Percentiles rank a stretch among this genome's conserved stretches.
These are phyloP conservation scores for Wickerhamiella musiphila DNA, from an alignment of 805 yeast genomes.

Conservation along the genomic window DNA sequence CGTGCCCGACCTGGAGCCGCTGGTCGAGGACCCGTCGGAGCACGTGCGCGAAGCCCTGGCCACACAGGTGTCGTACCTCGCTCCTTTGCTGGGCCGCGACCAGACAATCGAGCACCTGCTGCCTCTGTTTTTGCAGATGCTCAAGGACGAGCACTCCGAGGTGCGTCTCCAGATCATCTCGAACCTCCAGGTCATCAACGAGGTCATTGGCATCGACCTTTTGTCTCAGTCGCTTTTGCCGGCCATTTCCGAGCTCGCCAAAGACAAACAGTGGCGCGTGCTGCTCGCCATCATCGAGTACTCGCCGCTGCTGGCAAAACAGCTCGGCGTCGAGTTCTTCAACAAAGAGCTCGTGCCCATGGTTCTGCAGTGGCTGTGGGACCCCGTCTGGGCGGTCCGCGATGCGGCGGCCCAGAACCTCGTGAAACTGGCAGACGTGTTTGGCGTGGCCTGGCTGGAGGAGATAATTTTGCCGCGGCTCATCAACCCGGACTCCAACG, in stretches of 20 bases:
- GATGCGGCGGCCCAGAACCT: slow-evolving; percentile 87
- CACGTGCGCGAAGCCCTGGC: slow-evolving; percentile 88
- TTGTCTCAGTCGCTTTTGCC: slow-evolving; percentile 80
- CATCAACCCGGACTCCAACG: slow-evolving; percentile 33
- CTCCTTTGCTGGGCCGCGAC: slow-evolving; percentile 73
- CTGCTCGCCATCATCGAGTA: slow-evolving; percentile 92
- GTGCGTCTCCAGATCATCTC: slow-evolving; percentile 89
- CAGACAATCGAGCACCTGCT: slow-evolving; percentile 63
- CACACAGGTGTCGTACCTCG: slow-evolving; percentile 66
- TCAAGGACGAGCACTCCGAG: slow-evolving; percentile 92
- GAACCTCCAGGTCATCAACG: slow-evolving; percentile 78
- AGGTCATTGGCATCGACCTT: slow-evolving; percentile 80
- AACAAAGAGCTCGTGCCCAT: slow-evolving; percentile 79
- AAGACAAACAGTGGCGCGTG: slow-evolving; percentile 95
- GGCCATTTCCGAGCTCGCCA: slow-evolving; percentile 89
- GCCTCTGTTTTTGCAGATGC: slow-evolving; percentile 82
- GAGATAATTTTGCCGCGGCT: slow-evolving; percentile 65
- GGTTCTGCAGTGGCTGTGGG: slow-evolving; percentile 98
- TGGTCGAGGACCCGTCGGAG: slow-evolving; percentile 84
- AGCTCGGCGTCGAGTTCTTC: slow-evolving; percentile 82
- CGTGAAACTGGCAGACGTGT: slow-evolving; percentile 61
- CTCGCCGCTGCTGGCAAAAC: slow-evolving; percentile 85
- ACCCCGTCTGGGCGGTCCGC: slow-evolving; percentile 87
- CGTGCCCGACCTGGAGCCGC: slow-evolving; percentile 64
- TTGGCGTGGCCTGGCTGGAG: slow-evolving; percentile 91